Evolutionary conservation across 179 eudicot species (phyloP).

Genomic region (Beta lomatogona): DNA sequence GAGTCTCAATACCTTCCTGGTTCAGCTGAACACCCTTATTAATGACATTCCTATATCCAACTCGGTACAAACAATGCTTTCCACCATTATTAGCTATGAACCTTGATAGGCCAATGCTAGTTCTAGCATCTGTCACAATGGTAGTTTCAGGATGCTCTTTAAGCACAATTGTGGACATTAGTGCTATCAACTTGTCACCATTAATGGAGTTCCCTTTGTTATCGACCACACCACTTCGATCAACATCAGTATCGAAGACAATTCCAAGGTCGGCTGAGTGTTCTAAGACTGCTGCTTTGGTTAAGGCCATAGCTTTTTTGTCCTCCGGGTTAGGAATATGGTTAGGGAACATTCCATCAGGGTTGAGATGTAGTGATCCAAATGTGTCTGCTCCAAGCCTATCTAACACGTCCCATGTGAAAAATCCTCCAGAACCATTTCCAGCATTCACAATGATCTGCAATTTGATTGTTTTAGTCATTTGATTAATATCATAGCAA

Average conservation of each 20-base stretch:
- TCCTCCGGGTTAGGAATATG: slow-evolving; percentile 97
- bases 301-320: slow-evolving; percentile 82
- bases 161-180: slow-evolving; percentile 78
- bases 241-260: slow-evolving; percentile 95
- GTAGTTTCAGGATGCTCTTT: slow-evolving; percentile 78
- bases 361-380: slow-evolving; percentile 75
- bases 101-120: slow-evolving; percentile 68
- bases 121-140: slow-evolving; percentile 88
- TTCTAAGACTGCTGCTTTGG: slow-evolving; percentile 63
- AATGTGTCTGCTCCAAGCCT: slow-evolving; percentile 94
- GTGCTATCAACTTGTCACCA: slow-evolving; percentile 79
- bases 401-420: slow-evolving; percentile 87
- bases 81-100: slow-evolving; percentile 69
- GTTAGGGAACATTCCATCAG: slow-evolving; percentile 96
- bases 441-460: slow-evolving; percentile 95
- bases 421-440: slow-evolving; percentile 96
- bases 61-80: slow-evolving; percentile 78
- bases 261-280: slow-evolving; percentile 80
- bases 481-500: background rate
- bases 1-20: slow-evolving; percentile 69
- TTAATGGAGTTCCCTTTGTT: slow-evolving; percentile 74
- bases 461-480: background rate
- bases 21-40: slow-evolving; percentile 81
- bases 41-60: slow-evolving; percentile 90
- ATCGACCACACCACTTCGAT: slow-evolving; percentile 91